Conservation (phyloP, 306 rosid genomes). For the Malus orientalis region DNA sequence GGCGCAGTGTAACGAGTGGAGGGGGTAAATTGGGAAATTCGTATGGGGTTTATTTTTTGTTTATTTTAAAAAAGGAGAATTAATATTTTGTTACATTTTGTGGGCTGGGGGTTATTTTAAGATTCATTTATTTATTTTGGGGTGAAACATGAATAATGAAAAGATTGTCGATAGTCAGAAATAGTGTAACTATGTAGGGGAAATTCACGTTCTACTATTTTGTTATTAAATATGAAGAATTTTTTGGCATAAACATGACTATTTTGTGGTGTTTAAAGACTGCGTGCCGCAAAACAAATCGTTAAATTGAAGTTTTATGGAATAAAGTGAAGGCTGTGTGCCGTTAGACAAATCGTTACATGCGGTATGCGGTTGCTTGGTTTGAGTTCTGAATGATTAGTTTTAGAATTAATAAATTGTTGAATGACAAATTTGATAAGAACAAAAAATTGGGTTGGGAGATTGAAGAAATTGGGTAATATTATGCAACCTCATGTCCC, state of each 20-base stretch:
- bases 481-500: background rate
- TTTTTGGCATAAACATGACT: background rate
- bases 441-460: too few relatives aligned
- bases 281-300: too few relatives aligned
- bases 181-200: background rate
- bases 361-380: too few relatives aligned
- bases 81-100: background rate
- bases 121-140: constrained; percentile 33
- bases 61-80: background rate
- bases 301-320: too few relatives aligned
- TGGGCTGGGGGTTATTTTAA: background rate
- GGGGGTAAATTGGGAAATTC: constrained; percentile 34
- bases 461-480: too few relatives aligned
- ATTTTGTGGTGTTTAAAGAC: background rate
- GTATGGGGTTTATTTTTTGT: background rate
- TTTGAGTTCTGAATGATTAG: too few relatives aligned
- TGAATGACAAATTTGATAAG: too few relatives aligned
- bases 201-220: background rate
- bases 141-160: constrained; percentile 18
- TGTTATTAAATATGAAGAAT: background rate
- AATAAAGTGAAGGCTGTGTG: background rate
- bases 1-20: constrained; percentile 70
- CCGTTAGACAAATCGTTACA: background rate
- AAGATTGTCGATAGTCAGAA: constrained; percentile 43
- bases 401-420: too few relatives aligned